Percentiles rank a stretch among this genome's conserved stretches.
phyloP scores from a whole-genome alignment of 2,329 filamentous ascomycete species.

The Emmonsia crescens region DNA sequence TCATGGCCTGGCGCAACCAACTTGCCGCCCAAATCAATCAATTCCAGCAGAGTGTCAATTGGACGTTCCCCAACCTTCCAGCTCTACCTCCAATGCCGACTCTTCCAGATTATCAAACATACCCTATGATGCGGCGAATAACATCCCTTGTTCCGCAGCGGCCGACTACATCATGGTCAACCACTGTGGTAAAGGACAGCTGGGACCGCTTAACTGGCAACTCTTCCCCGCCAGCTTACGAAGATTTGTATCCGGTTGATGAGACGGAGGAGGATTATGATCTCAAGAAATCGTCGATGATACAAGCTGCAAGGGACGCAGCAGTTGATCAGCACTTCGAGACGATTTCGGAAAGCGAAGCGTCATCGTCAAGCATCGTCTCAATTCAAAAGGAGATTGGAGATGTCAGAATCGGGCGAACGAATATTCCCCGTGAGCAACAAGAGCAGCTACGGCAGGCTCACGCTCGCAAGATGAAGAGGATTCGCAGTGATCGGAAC shows the following conservation, averaged over 20 bases:
- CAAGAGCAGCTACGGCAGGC: conserved; percentile 38
- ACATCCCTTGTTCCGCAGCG: conserved; percentile 62
- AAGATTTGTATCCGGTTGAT: conserved; percentile 59
- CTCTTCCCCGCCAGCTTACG: conserved; percentile 59
- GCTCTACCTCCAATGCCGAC: conserved; percentile 51
- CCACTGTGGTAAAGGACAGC: conserved; percentile 28
- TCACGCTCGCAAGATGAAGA: conserved; percentile 39
- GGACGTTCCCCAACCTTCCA: conserved; percentile 53
- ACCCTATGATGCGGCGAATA: conserved; percentile 61
- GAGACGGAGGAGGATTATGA: conserved; percentile 27
- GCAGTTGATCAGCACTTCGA: conserved; percentile 37
- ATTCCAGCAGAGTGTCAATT: conserved; percentile 59
- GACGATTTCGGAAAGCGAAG: conserved; percentile 14
- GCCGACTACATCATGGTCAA: conserved; percentile 37
- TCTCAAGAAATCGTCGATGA: conserved; percentile 33
- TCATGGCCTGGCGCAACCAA: conserved; percentile 63
- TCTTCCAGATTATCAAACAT: conserved; percentile 62
- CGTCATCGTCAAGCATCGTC: conserved; percentile 6
- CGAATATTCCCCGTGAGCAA: conserved; percentile 34
- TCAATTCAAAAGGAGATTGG: conserved; percentile 22
- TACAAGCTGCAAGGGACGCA: conserved; percentile 35
- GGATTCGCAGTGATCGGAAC: conserved; percentile 39
- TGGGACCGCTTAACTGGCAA: conserved; percentile 54
- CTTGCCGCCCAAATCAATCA: conserved; percentile 64
- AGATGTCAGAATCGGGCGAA: conserved; percentile 34